Base-by-base conservation (phyloP, 257 asterid genomes). In the Galeopsis tetrahit region DNA sequence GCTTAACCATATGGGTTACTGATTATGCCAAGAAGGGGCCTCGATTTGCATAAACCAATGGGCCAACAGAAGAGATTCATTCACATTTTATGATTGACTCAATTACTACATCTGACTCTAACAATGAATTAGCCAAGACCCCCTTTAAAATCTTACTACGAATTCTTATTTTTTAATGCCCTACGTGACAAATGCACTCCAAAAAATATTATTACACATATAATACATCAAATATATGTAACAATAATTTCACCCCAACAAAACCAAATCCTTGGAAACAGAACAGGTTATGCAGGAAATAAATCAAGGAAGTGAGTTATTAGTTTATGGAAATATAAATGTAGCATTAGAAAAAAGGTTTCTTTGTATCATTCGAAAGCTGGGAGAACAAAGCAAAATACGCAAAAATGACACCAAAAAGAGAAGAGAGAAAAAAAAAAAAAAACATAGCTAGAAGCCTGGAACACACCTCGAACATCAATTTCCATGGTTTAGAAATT, bases 61-160 rank as follows among this genome's bases (percentile, higher is more conserved):
- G 10, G 38, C 59, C 34, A 13, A n/a, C 28, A 13, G 13, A 70
- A 42, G n/a, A 57, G 34, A 70, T 42, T 33, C 35, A 57, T 31
- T 31, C 35, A 5, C 46, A 33, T 17, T 40, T 60, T n/a, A 42
- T 51, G 59, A 57, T 57, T 58, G 31, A 42, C 6, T 14, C 4
- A 10, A 60, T 15, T 13, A 32, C 43, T 49, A 46, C 6, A 43
- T 43, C 55, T 4, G 63, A 42, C 57, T 60, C 52, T 10, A 39
- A 56, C 17, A 57, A 42, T 56, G 44, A 70, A 70, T 43, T 6
- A 40, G 63, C n/a, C 57, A 42, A 10, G n/a, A 39, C 14, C 5
- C 5, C 5, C 65, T 31, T 13, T 8, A 38, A 38, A 38, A 5
- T 38, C 43, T 38, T 38, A 5, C 0, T 38, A 5, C 1, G 38